Conservation (phyloP, 2,329 filamentous ascomycete species). For the Ophiostoma pallidulum region DNA sequence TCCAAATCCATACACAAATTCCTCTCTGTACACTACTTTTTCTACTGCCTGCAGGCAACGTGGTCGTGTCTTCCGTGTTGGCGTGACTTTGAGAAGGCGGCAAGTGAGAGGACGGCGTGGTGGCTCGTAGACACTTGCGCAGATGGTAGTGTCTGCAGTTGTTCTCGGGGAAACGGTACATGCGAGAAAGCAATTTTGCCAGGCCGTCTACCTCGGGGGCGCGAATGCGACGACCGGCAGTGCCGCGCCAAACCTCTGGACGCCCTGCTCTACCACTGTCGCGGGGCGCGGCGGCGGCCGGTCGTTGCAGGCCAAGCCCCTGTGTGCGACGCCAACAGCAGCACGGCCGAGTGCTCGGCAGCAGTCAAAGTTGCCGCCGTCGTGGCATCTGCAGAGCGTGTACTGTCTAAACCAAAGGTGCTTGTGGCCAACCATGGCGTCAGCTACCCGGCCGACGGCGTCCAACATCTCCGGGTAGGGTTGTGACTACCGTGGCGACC, state of each 20-base stretch:
- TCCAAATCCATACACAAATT: too few species aligned
- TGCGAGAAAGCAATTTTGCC: too few species aligned
- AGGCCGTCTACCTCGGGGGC: slow-evolving; percentile 14
- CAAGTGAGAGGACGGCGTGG: too few species aligned
- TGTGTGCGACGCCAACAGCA: slow-evolving; percentile 4
- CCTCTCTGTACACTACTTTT: too few species aligned
- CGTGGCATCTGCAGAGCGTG: slow-evolving; percentile 17
- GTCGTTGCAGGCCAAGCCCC: slow-evolving; percentile 11
- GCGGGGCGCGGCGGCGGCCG: neutral
- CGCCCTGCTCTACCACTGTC: neutral
- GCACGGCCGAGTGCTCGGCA: slow-evolving; percentile 15
- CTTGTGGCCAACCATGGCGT: slow-evolving; percentile 18
- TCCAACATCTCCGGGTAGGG: slow-evolving; percentile 14
- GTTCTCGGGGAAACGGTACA: too few species aligned
- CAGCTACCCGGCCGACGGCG: slow-evolving; percentile 17
- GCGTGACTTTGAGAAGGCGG: too few species aligned
- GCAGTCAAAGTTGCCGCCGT: slow-evolving; percentile 12
- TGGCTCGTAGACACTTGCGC: too few species aligned
- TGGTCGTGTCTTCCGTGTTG: too few species aligned
- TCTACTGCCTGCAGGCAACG: too few species aligned
- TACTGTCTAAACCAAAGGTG: slow-evolving; percentile 17
- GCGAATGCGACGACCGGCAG: neutral
- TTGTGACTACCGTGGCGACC: slow-evolving; percentile 7
- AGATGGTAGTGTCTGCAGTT: too few species aligned
- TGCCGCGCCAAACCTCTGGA: neutral